Evolutionary conservation across 1,139 yeast genomes (phyloP), one percentile per base, ranked within the genome.

Genomic region (Geotrichum siamense): DNA sequence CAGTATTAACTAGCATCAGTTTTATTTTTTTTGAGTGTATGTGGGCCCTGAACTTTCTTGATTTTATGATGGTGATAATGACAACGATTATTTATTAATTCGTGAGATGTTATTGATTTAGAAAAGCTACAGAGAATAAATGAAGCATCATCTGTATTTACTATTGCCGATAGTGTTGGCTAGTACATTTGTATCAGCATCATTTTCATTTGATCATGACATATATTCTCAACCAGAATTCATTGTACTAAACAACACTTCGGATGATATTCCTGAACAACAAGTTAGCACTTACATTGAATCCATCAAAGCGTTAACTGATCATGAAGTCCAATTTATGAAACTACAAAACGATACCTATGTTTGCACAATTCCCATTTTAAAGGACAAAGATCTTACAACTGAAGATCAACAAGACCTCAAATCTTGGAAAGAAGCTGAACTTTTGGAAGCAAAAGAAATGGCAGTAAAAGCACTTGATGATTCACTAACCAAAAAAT

Each of bases 401-500:
- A 35, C 42, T 19, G 44, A 44, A 9, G 40, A 40, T n/a, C 25
- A 28, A 19, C 44, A 32, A 10, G 39, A 37, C 16, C 13, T 44
- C 13, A 36, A 32, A 9, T 31, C 39, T 17, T 41, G 40, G 45
- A 27, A 32, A 16, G 45, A 42, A 17, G 33, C 22, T 8, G 43
- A 47, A n/a, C 28, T 46, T 3, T 8, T n/a, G 20, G 38, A 28
- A 15, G 44, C 46, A 2, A 39, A 39, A 31, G 37, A 58, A 9
- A 47, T 56, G 35, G 61, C 71, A 22, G 41, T 61, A 20, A 53
- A 57, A 9, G 51, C 58, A 8, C 52, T 63, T 13, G 54, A 49
- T 45, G 54, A 49, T 45, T 56, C 48, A 60, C 64, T 45, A 41
- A 60, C 32, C 38, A 57, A 59, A 5, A 51, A 58, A 8, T 71